These are phyloP conservation scores for Fusarium sp. DNA, from an alignment of 2,329 filamentous ascomycete species.

Conservation along the genomic window DNA sequence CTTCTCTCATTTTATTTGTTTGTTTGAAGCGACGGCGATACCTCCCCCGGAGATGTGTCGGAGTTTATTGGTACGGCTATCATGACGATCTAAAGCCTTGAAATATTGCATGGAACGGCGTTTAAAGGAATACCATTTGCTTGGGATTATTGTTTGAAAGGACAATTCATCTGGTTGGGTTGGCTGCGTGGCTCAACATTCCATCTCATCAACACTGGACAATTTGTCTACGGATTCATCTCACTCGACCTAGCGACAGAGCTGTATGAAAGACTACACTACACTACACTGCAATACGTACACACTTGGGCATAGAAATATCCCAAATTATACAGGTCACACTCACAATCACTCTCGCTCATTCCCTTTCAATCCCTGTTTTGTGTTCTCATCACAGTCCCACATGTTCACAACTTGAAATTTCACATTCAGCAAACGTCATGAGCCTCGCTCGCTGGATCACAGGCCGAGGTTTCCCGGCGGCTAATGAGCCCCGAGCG, in stretches of 20 bases:
- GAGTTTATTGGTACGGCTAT: conserved; percentile 27
- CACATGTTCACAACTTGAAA: conserved; percentile 9
- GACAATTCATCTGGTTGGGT: conserved; percentile 1
- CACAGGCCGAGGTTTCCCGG: conserved; percentile 41
- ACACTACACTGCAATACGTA: background rate
- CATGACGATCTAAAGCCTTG: conserved; percentile 20
- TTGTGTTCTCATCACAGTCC: background rate
- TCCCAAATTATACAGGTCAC: conserved; percentile 9
- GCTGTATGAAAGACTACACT: conserved; percentile 8
- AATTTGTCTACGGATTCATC: background rate
- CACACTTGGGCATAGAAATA: conserved; percentile 7
- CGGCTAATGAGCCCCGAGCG: conserved; percentile 28
- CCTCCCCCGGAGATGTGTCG: conserved; percentile 11
- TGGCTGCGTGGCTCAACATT: background rate
- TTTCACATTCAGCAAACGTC: conserved; percentile 20
- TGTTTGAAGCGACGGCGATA: conserved; percentile 23
- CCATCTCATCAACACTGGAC: conserved; percentile 4
- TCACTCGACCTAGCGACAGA: conserved; percentile 1
- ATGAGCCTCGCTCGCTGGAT: conserved; percentile 32
- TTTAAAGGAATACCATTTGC: conserved; percentile 37
- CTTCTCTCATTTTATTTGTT: conserved; percentile 8
- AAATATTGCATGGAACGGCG: conserved; percentile 37
- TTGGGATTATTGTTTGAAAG: conserved; percentile 16
- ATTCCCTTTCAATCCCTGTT: background rate
- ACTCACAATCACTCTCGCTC: conserved; percentile 2